Evolutionary conservation across 1,284 basidiomycete genomes (phyloP).

Genomic region (Lentinus polychrous): DNA sequence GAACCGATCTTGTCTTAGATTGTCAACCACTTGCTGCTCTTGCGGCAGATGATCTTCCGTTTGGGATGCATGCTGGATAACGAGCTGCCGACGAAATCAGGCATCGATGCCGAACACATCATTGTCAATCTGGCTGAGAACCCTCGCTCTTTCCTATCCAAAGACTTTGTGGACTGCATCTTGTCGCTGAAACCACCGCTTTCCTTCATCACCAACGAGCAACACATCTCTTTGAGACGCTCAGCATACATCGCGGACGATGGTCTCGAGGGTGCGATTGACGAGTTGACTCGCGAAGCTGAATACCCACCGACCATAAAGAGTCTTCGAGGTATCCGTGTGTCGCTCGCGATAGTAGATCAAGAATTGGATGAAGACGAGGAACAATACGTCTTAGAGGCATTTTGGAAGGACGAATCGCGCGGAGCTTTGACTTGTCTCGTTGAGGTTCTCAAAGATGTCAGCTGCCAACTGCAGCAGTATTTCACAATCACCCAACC

Average conservation of each 20-base stretch:
- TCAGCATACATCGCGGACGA: slow-evolving; percentile 58
- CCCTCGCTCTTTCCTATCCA: slow-evolving; percentile 52
- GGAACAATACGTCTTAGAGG: slow-evolving; percentile 46
- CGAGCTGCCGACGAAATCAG: slow-evolving; percentile 51
- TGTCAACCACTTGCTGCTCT: slow-evolving; percentile 54
- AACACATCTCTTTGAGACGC: slow-evolving; percentile 48
- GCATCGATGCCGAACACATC: slow-evolving; percentile 61
- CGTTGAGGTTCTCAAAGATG: slow-evolving; percentile 40
- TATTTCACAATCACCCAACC: slow-evolving; percentile 39
- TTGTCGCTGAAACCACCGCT: slow-evolving; percentile 46
- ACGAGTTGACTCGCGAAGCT: slow-evolving; percentile 46
- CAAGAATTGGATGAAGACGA: slow-evolving; percentile 45
- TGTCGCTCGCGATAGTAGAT: slow-evolving; percentile 51
- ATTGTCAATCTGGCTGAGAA: slow-evolving; percentile 52
- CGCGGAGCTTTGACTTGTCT: slow-evolving; percentile 51
- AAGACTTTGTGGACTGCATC: slow-evolving; percentile 50
- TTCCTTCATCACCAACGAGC: slow-evolving; percentile 53
- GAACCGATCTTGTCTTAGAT: slow-evolving; percentile 35
- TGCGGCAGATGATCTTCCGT: slow-evolving; percentile 57
- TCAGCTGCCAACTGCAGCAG: slow-evolving; percentile 43
- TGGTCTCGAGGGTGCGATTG: slow-evolving; percentile 55
- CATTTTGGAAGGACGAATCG: slow-evolving; percentile 51
- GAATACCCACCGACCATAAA: slow-evolving; percentile 43
- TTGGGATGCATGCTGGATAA: slow-evolving; percentile 58
- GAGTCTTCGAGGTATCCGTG: slow-evolving; percentile 50